Evolutionary conservation across 225 moss, liverwort and hornwort species (phyloP), one percentile per base, ranked within the genome.

Genomic region (Antitrichia curtipendula): DNA sequence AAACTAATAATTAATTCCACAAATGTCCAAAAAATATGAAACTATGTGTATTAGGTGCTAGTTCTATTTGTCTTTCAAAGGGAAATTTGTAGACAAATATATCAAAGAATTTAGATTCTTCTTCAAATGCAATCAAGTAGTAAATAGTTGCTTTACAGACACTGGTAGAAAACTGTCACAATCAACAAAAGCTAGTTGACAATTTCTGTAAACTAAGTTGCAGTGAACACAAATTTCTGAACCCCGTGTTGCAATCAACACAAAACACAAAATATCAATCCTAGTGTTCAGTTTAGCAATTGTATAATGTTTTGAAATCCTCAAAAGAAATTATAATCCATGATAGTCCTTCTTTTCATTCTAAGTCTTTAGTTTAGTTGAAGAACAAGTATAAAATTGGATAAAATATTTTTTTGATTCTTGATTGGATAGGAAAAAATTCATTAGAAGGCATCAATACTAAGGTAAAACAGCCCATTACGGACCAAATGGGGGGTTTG

Each of bases 71-170:
- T 8, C 2, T 75, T 52, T 75, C 0, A 15, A n/a, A 76, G 6
- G 2, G n/a, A 52, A n/a, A 2, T 16, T 76, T 54, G 6, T n/a
- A n/a, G 1, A 24, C 13, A 36, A 36, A 53, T 14, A 14, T 6
- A 36, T 53, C 9, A 24, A 76, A 6, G 36, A 36, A 1, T 53
- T 53, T 53, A 14, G 14, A 2, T 15, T 36, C n/a, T 36, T 8
- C 5, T 8, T 1, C 0, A 29, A 52, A 21, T 75, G 5, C 0
- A 0, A 34, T 21, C 21, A 50, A 75, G 0, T 50, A 2, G 7
- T 3, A 53, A 52, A 52, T 22, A 23, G 22, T 53, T 75, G 22
- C 3, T 75, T 75, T 14, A 13, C 5, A 75, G n/a, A n/a, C n/a
- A n/a, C n/a, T n/a, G n/a, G n/a, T n/a, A n/a, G n/a, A n/a, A n/a